phyloP scores from a whole-genome alignment of 148 eudicot species.

The Spergularia bocconei region DNA sequence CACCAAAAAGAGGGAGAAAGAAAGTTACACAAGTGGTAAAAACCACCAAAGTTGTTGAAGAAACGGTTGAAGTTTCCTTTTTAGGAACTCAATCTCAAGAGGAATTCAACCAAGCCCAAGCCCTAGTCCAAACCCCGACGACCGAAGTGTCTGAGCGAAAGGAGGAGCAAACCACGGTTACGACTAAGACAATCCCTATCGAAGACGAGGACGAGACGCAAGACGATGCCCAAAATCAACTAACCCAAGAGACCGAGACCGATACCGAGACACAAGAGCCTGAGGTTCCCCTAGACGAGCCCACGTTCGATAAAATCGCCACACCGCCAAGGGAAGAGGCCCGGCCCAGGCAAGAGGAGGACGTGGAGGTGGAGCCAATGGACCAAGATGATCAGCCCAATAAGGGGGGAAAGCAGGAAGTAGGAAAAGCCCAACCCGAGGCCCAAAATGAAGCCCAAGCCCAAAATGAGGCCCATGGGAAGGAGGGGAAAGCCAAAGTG shows the following conservation, averaged over 20 bases:
- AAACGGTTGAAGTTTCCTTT: conserved; percentile 38
- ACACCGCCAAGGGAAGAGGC: conserved; percentile 39
- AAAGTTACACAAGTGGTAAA: conserved; percentile 33
- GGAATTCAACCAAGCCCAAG: background rate
- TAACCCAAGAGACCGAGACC: conserved; percentile 21
- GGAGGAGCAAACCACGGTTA: conserved; percentile 18
- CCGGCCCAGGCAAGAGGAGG: conserved; percentile 20
- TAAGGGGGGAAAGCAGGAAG: background rate
- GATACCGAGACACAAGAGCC: conserved; percentile 29
- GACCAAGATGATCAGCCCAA: conserved; percentile 5
- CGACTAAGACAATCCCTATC: conserved; percentile 25
- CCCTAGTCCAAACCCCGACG: background rate
- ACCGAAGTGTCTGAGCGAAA: background rate
- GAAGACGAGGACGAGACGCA: conserved; percentile 16
- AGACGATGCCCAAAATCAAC: background rate
- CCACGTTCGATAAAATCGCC: conserved; percentile 13
- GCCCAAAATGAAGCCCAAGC: background rate
- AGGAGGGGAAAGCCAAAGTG: background rate
- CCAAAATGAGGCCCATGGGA: background rate
- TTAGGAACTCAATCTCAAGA: conserved; percentile 32
- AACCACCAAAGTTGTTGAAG: conserved; percentile 49
- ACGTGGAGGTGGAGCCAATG: background rate
- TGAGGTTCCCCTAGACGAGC: conserved; percentile 31
- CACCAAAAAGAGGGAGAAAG: conserved; percentile 45
- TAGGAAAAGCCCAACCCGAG: background rate